Evolutionary conservation across 2,329 filamentous ascomycete genomes (phyloP).

Genomic region (Aspergillus sp.): DNA sequence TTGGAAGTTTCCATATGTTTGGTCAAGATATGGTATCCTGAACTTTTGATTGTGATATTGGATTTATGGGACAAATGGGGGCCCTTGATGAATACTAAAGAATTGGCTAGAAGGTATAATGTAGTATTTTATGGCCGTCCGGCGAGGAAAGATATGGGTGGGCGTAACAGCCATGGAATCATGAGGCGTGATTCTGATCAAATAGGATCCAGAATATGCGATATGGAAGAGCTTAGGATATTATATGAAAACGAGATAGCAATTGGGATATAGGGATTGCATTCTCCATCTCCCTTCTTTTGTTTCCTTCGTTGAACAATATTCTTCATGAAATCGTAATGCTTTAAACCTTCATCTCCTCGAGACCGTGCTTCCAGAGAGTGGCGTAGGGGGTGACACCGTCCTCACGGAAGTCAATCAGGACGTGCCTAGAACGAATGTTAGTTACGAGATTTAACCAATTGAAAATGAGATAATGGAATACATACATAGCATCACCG

Average conservation of each 20-base stretch:
- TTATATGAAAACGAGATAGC: constrained; percentile 13
- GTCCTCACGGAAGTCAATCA: constrained; percentile 97
- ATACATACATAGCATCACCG: constrained; percentile 83
- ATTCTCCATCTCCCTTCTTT: constrained; percentile 18
- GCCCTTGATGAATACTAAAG: not conserved
- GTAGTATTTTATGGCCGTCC: not conserved
- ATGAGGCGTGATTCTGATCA: constrained; percentile 39
- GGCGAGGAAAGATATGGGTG: constrained; percentile 8
- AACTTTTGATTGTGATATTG: not conserved
- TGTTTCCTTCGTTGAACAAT: constrained; percentile 22
- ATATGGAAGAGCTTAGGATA: constrained; percentile 19
- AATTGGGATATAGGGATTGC: constrained; percentile 12
- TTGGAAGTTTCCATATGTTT: not conserved
- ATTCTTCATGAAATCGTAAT: constrained; percentile 15
- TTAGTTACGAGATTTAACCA: not conserved
- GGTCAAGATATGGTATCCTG: not conserved
- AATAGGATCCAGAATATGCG: constrained; percentile 30
- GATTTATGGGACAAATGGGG: not conserved
- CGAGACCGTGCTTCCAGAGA: constrained; percentile 93
- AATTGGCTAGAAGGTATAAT: not conserved
- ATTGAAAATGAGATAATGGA: not conserved
- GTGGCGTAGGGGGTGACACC: constrained; percentile 85
- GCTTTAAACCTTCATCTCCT: constrained; percentile 83
- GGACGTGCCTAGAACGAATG: constrained; percentile 63
- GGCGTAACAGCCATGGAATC: constrained; percentile 29